These are phyloP conservation scores for Fusarium poae DNA, from an alignment of 2,329 filamentous ascomycete species.

Conservation along the genomic window DNA sequence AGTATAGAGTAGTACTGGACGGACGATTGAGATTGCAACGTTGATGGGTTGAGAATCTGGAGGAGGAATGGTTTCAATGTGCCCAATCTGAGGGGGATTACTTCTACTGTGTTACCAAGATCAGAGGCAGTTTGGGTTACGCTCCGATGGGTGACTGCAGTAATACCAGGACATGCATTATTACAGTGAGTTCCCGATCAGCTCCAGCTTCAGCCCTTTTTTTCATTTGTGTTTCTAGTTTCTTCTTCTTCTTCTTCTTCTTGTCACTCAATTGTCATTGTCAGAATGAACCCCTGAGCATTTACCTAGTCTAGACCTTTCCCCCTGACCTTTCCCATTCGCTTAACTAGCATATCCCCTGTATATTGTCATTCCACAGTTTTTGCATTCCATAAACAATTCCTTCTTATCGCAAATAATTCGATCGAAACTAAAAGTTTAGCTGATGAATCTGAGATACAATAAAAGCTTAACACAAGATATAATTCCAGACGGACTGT, in stretches of 20 bases:
- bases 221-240: not conserved
- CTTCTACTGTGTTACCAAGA: not conserved
- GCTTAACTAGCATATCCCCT: constrained; percentile 5
- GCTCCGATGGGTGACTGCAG: not conserved
- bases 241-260: not conserved
- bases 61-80: constrained; percentile 37
- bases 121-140: not conserved
- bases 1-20: not conserved
- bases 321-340: constrained; percentile 27
- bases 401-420: not conserved
- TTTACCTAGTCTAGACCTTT: constrained; percentile 24
- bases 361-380: not conserved
- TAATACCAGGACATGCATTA: not conserved
- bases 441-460: too few relatives aligned
- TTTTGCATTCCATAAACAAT: not conserved
- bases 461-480: not conserved
- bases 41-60: constrained; percentile 17
- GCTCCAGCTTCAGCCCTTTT: not conserved
- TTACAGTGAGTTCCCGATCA: not conserved
- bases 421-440: not conserved
- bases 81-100: not conserved
- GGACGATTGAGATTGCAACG: not conserved
- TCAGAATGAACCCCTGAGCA: constrained; percentile 12
- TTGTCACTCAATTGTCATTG: not conserved
- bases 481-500: not conserved